These are phyloP conservation scores for Ustilago tritici DNA, from an alignment of 1,284 basidiomycete genomes.

Conservation along the genomic window DNA sequence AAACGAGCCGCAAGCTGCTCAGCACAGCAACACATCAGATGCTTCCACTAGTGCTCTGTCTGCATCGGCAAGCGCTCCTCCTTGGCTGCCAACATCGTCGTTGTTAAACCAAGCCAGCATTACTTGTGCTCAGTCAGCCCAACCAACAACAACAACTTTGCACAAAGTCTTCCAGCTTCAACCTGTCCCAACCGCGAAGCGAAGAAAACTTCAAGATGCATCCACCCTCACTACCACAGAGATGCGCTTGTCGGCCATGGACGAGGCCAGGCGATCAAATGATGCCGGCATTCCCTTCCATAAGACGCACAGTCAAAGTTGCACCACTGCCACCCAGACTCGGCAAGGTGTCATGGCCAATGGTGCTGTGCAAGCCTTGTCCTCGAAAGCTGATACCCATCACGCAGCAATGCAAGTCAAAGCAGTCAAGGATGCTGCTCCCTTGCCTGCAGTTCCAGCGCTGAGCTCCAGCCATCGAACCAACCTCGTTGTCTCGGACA, in stretches of 20 bases:
- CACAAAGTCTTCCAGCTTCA: conserved; percentile 29
- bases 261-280: conserved; percentile 23
- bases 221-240: neutral
- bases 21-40: neutral
- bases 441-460: neutral
- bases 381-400: neutral
- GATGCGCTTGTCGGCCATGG: neutral
- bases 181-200: conserved; percentile 32
- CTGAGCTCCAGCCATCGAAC: conserved; percentile 4
- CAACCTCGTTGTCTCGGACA: neutral
- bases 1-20: neutral
- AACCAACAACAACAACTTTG: neutral
- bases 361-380: neutral
- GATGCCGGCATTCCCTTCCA: conserved; percentile 21
- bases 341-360: neutral
- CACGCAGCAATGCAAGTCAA: neutral
- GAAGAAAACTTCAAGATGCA: conserved; percentile 31
- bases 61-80: conserved; percentile 5
- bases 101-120: neutral
- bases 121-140: neutral
- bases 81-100: conserved; percentile 16
- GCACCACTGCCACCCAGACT: too few species aligned
- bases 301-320: neutral
- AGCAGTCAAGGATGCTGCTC: neutral
- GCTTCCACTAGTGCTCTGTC: neutral